Conservation (phyloP, 179 eudicot genomes). For the Corrigiola litoralis region DNA sequence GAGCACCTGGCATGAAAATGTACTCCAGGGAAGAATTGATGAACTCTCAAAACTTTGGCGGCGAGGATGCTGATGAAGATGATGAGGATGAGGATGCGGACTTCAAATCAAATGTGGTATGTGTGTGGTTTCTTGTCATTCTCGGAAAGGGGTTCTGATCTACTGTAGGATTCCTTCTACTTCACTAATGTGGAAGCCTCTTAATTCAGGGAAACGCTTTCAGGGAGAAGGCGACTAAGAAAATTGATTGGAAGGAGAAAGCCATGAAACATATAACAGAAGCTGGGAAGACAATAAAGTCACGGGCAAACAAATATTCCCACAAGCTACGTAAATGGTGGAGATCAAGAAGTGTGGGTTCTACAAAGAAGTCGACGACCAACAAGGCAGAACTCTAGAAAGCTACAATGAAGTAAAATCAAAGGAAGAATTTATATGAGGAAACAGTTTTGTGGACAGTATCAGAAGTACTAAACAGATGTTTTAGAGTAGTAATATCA, state of each 20-base stretch:
- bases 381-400: constrained; percentile 59
- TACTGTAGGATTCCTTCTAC: no score
- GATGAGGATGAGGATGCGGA: constrained; percentile 53
- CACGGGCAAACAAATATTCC: constrained; percentile 41
- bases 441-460: neutral
- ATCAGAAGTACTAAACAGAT: neutral
- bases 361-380: constrained; percentile 40
- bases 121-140: neutral
- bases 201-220: constrained; percentile 55
- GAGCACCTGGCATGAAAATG: constrained; percentile 98
- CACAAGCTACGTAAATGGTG: constrained; percentile 54
- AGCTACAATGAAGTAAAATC: neutral
- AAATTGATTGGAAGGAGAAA: constrained; percentile 65
- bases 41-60: constrained; percentile 57
- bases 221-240: constrained; percentile 41
- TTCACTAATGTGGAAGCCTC: constrained; percentile 11
- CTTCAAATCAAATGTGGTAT: constrained; percentile 73
- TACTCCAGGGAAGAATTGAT: constrained; percentile 89
- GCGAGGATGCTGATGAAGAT: constrained; percentile 70
- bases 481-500: neutral
- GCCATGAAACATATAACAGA: constrained; percentile 37
- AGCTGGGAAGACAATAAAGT: constrained; percentile 46
- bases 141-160: neutral
- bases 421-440: neutral
- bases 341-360: constrained; percentile 34